Conservation (phyloP, 75 land plant genomes). For the Sequoiadendron giganteum region DNA sequence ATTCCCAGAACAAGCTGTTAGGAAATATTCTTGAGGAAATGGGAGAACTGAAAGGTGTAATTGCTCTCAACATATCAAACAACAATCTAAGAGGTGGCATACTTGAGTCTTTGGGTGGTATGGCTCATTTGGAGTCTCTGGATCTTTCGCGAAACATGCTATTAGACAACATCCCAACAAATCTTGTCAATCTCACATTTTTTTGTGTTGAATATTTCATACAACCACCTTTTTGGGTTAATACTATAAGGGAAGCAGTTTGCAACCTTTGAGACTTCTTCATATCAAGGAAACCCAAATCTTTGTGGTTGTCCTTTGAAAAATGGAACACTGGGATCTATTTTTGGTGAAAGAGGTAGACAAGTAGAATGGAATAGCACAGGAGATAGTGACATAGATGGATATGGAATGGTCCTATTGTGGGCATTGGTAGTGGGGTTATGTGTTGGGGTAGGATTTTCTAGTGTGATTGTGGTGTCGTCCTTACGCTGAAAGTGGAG, state of each 20-base stretch:
- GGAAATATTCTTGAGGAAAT: neutral
- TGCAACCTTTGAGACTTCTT: neutral
- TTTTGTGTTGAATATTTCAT: neutral
- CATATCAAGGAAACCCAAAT: neutral
- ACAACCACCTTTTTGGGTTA: neutral
- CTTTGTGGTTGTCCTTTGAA: neutral
- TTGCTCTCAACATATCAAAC: too few relatives aligned
- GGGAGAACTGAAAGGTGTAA: neutral
- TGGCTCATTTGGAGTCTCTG: neutral
- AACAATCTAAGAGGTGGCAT: conserved; percentile 16
- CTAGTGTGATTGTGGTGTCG: too few relatives aligned
- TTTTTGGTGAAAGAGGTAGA: neutral
- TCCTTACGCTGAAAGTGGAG: too few relatives aligned
- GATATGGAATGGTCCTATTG: neutral
- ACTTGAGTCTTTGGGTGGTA: neutral
- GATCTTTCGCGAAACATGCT: conserved; percentile 1
- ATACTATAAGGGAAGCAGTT: neutral
- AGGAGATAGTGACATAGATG: neutral
- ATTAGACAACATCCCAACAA: too few relatives aligned
- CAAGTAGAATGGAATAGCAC: too few relatives aligned
- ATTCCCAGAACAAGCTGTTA: neutral
- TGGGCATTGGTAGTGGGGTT: neutral
- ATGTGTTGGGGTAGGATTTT: neutral
- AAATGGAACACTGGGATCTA: neutral
- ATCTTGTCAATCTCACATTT: neutral